Conservation (phyloP, 345 rosid species). For the Gossypium arboreum region DNA sequence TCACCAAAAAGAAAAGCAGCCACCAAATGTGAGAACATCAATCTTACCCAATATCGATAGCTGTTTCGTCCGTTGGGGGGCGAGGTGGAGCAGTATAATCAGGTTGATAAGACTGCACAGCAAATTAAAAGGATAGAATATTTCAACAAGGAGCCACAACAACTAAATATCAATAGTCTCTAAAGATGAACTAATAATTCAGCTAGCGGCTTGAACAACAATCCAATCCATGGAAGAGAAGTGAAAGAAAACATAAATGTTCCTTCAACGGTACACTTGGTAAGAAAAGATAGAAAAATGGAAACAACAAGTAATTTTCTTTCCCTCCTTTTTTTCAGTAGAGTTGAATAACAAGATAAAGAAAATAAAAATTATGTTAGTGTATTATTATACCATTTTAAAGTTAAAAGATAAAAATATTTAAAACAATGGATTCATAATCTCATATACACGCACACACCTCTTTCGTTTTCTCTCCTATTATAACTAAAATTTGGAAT, state of each 20-base stretch:
- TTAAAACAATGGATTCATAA: neutral
- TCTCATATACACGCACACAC: neutral
- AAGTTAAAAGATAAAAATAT: neutral
- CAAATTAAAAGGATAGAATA: slow-evolving; percentile 15
- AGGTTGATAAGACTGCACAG: slow-evolving; percentile 64
- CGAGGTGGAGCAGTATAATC: slow-evolving; percentile 82
- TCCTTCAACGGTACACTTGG: too few relatives aligned
- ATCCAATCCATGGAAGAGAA: too few relatives aligned
- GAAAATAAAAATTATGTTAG: too few relatives aligned
- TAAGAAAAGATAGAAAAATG: too few relatives aligned
- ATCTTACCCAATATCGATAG: slow-evolving; percentile 83
- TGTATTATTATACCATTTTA: neutral
- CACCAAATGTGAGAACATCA: neutral
- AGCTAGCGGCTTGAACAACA: too few relatives aligned
- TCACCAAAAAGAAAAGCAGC: neutral
- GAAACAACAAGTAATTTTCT: too few relatives aligned
- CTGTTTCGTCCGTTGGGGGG: slow-evolving; percentile 54
- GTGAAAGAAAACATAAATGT: too few relatives aligned
- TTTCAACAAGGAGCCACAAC: neutral
- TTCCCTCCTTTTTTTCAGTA: too few relatives aligned
- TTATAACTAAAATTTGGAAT: neutral
- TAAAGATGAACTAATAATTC: too few relatives aligned
- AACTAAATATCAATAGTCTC: neutral
- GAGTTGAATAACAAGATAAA: too few relatives aligned
- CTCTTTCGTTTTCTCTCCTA: neutral